phyloP scores from a whole-genome alignment of 441 rosid genomes.

The Hura crepitans region DNA sequence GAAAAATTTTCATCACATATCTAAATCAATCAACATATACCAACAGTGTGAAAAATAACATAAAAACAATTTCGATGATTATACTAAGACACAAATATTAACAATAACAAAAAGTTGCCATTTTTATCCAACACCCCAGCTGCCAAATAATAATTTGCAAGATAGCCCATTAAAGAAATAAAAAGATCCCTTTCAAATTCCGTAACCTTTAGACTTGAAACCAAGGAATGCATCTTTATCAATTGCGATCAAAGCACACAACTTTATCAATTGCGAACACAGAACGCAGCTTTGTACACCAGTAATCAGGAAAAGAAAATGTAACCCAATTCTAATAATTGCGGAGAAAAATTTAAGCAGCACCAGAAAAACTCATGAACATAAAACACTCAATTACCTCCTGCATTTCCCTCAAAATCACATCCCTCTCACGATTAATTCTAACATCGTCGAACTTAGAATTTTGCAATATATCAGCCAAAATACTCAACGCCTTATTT shows the following conservation, averaged over 20 bases:
- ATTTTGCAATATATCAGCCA: slow-evolving; percentile 88
- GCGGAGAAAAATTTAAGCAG: neutral
- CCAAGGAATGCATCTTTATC: neutral
- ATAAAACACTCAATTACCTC: slow-evolving; percentile 48
- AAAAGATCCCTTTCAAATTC: neutral
- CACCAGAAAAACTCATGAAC: neutral
- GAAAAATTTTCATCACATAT: neutral
- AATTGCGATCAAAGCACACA: neutral
- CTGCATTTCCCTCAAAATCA: slow-evolving; percentile 92
- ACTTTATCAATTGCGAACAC: neutral
- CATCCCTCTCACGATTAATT: slow-evolving; percentile 74
- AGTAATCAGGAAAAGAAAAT: neutral
- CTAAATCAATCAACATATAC: slow-evolving; percentile 2
- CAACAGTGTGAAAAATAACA: neutral
- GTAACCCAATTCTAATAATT: neutral
- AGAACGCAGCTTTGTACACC: neutral
- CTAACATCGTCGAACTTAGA: slow-evolving; percentile 70
- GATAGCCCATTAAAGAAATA: neutral
- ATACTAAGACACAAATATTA: neutral
- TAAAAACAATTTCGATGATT: neutral
- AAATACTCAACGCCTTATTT: slow-evolving; percentile 60
- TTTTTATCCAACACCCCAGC: neutral
- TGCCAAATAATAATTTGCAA: neutral
- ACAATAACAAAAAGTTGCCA: neutral
- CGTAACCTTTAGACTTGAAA: neutral